phyloP scores from a whole-genome alignment of 768 basidiomycete species.

The Phlegmacium glaucopus region DNA sequence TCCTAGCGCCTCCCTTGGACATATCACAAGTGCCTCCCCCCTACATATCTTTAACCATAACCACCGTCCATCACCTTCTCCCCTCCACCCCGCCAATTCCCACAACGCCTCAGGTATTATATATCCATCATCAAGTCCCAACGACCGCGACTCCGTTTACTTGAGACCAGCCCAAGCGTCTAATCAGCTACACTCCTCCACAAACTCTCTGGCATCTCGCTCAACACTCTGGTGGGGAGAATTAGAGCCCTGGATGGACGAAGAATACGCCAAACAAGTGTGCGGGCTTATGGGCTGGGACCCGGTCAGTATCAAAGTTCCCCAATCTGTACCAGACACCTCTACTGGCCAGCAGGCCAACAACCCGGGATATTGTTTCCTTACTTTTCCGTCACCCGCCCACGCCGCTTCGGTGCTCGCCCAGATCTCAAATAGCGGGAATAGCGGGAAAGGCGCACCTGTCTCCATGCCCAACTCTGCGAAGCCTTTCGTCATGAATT shows the following conservation, averaged over 20 bases:
- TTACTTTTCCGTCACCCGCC: conserved; percentile 74
- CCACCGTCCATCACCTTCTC: conserved; percentile 30
- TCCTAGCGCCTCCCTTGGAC: conserved; percentile 22
- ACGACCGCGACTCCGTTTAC: conserved; percentile 32
- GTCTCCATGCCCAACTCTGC: conserved; percentile 84
- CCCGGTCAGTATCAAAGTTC: conserved; percentile 68
- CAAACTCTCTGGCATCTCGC: conserved; percentile 33
- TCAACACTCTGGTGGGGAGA: conserved; percentile 84
- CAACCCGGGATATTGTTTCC: conserved; percentile 86
- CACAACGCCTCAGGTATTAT: conserved; percentile 16
- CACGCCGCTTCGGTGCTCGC: conserved; percentile 69
- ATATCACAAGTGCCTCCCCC: conserved; percentile 25
- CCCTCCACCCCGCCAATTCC: conserved; percentile 23
- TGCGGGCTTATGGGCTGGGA: conserved; percentile 88
- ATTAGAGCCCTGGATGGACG: conserved; percentile 96
- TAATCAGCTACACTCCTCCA: conserved; percentile 15
- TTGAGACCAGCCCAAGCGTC: conserved; percentile 22
- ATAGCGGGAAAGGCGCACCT: conserved; percentile 27
- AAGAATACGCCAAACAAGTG: conserved; percentile 89
- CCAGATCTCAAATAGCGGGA: conserved; percentile 52
- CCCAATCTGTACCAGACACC: conserved; percentile 56
- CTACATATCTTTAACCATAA: conserved; percentile 45
- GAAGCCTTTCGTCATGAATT: conserved; percentile 78
- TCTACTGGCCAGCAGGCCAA: conserved; percentile 64
- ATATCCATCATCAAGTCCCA: conserved; percentile 23